Evolutionary conservation across 176 grass and related monocot genomes (phyloP).

Genomic region (Saccharum officinarum): DNA sequence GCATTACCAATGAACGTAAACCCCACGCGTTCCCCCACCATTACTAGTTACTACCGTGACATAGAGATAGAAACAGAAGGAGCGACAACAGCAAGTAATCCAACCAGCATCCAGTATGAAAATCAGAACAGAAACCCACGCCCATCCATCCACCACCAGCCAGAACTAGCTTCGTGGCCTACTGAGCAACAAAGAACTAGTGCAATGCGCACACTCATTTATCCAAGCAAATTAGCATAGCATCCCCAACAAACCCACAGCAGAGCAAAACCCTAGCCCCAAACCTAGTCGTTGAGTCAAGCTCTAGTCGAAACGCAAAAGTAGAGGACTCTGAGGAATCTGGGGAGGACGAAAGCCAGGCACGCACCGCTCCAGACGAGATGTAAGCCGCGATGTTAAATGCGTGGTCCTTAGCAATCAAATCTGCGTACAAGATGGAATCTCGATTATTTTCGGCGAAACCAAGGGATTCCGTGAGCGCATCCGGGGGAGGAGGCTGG

Average conservation of each 20-base stretch:
- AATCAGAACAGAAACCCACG: neutral
- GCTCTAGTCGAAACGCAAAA: neutral
- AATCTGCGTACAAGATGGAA: constrained; percentile 41
- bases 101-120: neutral
- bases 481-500: neutral
- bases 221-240: neutral
- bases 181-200: neutral
- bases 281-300: neutral
- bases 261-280: constrained; percentile 30
- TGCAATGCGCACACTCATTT: neutral
- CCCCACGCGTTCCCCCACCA: neutral
- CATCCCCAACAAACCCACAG: neutral
- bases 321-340: constrained; percentile 17
- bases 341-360: neutral
- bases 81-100: neutral
- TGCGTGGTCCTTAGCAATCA: constrained; percentile 70
- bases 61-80: neutral
- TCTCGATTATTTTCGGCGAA: constrained; percentile 11
- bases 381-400: constrained; percentile 76
- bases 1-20: neutral
- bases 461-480: neutral
- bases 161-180: neutral
- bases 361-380: constrained; percentile 52
- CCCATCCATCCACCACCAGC: constrained; percentile 1
- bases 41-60: neutral